Evolutionary conservation across 78 protist genomes (phyloP).

Genomic region (Mantamonas sphyraenae): DNA sequence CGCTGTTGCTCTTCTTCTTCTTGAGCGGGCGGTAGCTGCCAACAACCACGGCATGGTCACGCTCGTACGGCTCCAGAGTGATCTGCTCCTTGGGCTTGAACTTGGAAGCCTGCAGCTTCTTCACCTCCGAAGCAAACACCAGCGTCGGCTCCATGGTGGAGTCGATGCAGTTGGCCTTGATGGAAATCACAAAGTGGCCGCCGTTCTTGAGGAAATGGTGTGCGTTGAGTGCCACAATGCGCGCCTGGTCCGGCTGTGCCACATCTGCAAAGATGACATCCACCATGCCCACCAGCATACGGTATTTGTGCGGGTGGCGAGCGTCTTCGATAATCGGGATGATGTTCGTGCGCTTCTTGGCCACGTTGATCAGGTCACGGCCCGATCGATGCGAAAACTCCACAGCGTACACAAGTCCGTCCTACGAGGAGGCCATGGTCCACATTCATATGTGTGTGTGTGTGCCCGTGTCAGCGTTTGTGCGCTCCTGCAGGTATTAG

Average conservation of each 20-base stretch:
- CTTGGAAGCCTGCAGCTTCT: constrained; percentile 62
- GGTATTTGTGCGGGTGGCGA: constrained; percentile 95
- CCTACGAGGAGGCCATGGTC: constrained; percentile 33
- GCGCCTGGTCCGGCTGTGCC: constrained; percentile 99
- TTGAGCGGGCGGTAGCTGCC: no score
- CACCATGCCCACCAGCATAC: constrained; percentile 98
- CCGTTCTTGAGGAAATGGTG: constrained; percentile 96
- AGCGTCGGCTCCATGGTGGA: constrained; percentile 88
- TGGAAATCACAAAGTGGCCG: constrained; percentile 96
- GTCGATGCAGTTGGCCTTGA: constrained; percentile 99
- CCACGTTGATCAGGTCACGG: constrained; percentile 96
- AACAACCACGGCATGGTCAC: constrained; percentile 99
- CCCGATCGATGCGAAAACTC: constrained; percentile 98
- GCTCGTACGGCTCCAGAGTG: constrained; percentile 98
- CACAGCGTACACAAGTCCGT: constrained; percentile 97
- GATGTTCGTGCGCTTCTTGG: constrained; percentile 96
- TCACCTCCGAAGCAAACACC: constrained; percentile 90
- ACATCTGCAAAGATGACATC: constrained; percentile 98
- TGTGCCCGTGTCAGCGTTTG: no score
- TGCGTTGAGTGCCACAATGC: constrained; percentile 97
- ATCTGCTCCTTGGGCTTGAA: constrained; percentile 91
- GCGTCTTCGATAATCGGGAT: constrained; percentile 99
- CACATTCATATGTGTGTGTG: no score
- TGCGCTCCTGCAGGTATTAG: no score
- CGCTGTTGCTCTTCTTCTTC: no score